Base-by-base conservation (phyloP, 2,329 filamentous ascomycete species). In the Trichoderma sp. region DNA sequence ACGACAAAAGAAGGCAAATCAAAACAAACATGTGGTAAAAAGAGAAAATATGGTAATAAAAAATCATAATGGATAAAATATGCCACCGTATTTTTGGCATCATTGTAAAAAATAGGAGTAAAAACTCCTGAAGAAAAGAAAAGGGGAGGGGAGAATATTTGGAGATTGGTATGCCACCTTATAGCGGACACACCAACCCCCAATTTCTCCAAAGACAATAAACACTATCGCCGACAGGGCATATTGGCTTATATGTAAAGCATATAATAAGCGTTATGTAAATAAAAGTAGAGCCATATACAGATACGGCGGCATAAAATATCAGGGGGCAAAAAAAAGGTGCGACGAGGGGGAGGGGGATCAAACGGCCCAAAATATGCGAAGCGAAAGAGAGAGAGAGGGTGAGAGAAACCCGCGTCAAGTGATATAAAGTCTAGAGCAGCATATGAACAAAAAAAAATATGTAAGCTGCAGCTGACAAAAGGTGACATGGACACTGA, bases 181-280 rank as follows among this genome's bases (percentile, higher is more conserved):
- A 36, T 21, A 24, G 26, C 56, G 18, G 36, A 66, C 21, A 62
- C 63, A 43, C 28, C 28, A 58, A 18, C 14, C 28, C 30, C 60
- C 53, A 51, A 43, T 61, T 57, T 39, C 18, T 71, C 70, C 24
- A 73, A 75, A 78, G 75, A 78, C 75, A 79, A 78, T 79, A 79
- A 79, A 80, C 77, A 78, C 78, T 78, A 79, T 80, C 75, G 78
- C 78, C 78, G 75, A 78, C 77, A 77, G 74, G 72, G 72, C 56
- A 75, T 75, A 72, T 74, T 43, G 57, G 70, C 65, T 76, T 74
- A 76, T 74, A 77, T 78, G 75, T 76, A 74, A 74, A 78, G 75
- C 51, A 73, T 75, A 62, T 74, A 72, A 71, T 72, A 75, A 76
- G 74, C 43, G 74, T 57, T 56, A 71, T 77, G 77, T 65, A 58